A percentile compares a stretch with the other conserved stretches of the same genome.
Conservation (phyloP, 2,329 filamentous ascomycete species). For the Colletotrichum magnum region DNA sequence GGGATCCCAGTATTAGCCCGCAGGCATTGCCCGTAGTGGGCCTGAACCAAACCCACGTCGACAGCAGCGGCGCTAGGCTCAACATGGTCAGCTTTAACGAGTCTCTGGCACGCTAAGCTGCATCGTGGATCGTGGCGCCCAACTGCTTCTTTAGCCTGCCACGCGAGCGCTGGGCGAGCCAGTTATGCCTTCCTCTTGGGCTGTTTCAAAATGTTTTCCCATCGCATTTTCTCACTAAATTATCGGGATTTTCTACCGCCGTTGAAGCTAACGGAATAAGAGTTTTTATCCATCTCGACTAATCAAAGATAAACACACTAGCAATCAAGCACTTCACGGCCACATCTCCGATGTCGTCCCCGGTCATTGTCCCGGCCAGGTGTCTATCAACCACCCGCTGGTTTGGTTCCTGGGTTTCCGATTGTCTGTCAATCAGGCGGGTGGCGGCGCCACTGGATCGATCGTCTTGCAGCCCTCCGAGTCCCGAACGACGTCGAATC, state of each 20-base stretch:
- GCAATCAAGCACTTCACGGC: neutral
- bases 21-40: neutral
- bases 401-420: neutral
- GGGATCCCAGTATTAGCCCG: too few species aligned
- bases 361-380: slow-evolving; percentile 3
- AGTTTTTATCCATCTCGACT: neutral
- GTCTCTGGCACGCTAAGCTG: slow-evolving; percentile 1
- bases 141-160: slow-evolving; percentile 14
- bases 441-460: slow-evolving; percentile 31
- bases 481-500: slow-evolving; percentile 1
- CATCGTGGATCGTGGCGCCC: slow-evolving; percentile 1
- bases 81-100: slow-evolving; percentile 21
- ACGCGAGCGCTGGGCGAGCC: neutral
- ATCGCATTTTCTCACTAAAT: neutral
- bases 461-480: slow-evolving; percentile 5
- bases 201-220: slow-evolving; percentile 16
- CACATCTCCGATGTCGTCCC: too few species aligned
- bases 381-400: neutral
- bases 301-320: neutral
- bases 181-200: neutral
- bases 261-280: slow-evolving; percentile 12
- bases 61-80: slow-evolving; percentile 16
- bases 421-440: slow-evolving; percentile 11
- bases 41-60: neutral
- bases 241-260: neutral